Evolutionary conservation across 2,329 filamentous ascomycete species (phyloP), one percentile per base, ranked within the genome.

Genomic region (Blastomyces gilchristii): DNA sequence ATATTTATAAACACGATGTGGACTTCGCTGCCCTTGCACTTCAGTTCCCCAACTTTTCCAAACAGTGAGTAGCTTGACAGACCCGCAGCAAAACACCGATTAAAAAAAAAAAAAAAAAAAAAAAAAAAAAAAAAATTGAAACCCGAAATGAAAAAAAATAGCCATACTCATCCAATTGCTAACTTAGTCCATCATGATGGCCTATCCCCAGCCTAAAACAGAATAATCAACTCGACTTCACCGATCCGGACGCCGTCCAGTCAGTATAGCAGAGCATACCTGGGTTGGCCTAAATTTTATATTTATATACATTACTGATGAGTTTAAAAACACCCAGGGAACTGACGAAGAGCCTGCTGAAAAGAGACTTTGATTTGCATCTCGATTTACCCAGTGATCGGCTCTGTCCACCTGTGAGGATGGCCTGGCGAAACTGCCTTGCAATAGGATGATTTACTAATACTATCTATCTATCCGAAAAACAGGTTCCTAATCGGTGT

Each of bases 321-420:
- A 52, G 58, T 64, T 25, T 62, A 45, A 53, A 43, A 14, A 8
- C 28, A n/a, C n/a, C 9, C 65, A 84, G 83, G 68, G 78, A 82
- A 68, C 80, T 97, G 58, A 95, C 92, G 12, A 91, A 88, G 71
- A 87, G 87, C 22, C 80, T 97, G 1, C 80, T 97, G 22, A 84
- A 83, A 64, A 76, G 83, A 16, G 87, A 97, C 73, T 97, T 97
- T 73, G 82, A 80, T 14, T 75, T 97, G 9, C 71, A 79, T 0
- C 77, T 97, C 16, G 80, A 87, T 6, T 79, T 97, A 0, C 91
- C 91, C 0, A 77, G 83, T 34, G 86, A 96, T 73, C 82, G 93
- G 28, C 80, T 99, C 0, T 97, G 93, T 71, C 94, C 93, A 14
- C 90, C 92, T 0, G 89, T 96, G 72, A 69, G 28, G 4, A 31